Evolutionary conservation across 106 monocot genomes (phyloP).

Genomic region (Dendrobium chrysotoxum): DNA sequence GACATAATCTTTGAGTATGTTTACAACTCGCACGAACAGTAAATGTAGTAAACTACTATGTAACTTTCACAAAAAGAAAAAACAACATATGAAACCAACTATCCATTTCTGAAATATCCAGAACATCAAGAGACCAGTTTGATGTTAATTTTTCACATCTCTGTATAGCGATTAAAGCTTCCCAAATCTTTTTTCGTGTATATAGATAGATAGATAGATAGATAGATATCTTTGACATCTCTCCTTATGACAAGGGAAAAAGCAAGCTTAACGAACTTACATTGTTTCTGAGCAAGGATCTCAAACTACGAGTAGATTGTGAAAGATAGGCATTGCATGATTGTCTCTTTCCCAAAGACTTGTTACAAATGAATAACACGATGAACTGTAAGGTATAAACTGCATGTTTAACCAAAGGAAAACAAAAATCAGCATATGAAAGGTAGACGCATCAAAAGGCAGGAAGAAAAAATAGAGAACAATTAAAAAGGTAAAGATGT

Average conservation of each 20-base stretch:
- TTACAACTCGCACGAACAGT: not conserved
- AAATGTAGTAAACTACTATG: not conserved
- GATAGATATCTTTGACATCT: too few species aligned
- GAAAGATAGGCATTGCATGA: slow-evolving; percentile 80
- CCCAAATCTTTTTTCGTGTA: not conserved
- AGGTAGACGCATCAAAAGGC: not conserved
- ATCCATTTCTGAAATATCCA: not conserved
- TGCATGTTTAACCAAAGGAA: slow-evolving; percentile 23
- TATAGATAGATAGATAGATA: too few species aligned
- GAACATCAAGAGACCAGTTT: not conserved
- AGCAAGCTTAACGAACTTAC: slow-evolving; percentile 32
- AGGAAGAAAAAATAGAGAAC: not conserved
- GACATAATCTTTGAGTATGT: too few species aligned
- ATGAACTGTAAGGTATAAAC: slow-evolving; percentile 78
- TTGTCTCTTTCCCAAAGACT: slow-evolving; percentile 30
- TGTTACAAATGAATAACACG: slow-evolving; percentile 56
- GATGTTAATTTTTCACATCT: not conserved
- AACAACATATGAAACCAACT: not conserved
- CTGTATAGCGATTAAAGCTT: not conserved
- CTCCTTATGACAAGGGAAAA: too few species aligned
- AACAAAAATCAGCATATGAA: not conserved
- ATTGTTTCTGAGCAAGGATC: slow-evolving; percentile 72
- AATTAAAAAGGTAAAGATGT: not conserved
- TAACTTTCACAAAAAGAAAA: not conserved
- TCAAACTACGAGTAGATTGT: slow-evolving; percentile 72